Base-by-base conservation (phyloP, 192 early-diverging fungal genomes). In the Kappamyces sp. region DNA sequence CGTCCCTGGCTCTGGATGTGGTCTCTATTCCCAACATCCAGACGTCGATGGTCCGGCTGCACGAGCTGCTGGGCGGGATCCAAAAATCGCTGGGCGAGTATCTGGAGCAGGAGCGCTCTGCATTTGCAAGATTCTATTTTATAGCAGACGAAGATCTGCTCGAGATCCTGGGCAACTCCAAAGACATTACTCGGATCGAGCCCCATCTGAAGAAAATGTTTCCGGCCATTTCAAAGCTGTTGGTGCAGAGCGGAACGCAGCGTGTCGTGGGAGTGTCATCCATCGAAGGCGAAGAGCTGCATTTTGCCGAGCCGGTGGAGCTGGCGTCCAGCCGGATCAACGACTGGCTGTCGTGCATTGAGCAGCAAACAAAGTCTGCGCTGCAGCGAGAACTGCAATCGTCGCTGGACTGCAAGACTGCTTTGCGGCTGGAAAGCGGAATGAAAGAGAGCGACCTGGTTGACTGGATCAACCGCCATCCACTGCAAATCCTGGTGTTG, bases 131-230 rank as follows among this genome's bases (percentile, higher is more conserved):
- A 7, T 99, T 99, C 80, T 99, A 99, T 80, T 99, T 99, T 86
- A 93, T 99, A 35, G 97, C 94, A 69, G 97, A 99, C 66, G 97
- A 99, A 72, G 97, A 99, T 75, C 64, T 99, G 73, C 85, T 99
- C n/a, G 95, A 99, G 76, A 96, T 99, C 57, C 92, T 99, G 59
- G 96, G 97, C 64, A 99, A 98, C 68, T 84, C 87, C 64, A 94
- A 96, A 68, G 95, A 98, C 62, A 84, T 98, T 46, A 66, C 83
- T 15, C 86, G 94, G 39, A 94, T 98, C 60, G 93, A 98, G 66
- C 97, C 96, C 65, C 97, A 99, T 67, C 86, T 99, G 73, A 93
- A 93, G 68, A 99, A 98, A 77, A 98, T 99, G 94, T 99, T 99
- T 86, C 92, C 95, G 7, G 97, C 95, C 41, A 84, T 98, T 48